Percentiles rank a stretch among this genome's conserved stretches.
These are phyloP conservation scores for Gymnopilus junonius DNA, from an alignment of 768 basidiomycete genomes.

Conservation along the genomic window DNA sequence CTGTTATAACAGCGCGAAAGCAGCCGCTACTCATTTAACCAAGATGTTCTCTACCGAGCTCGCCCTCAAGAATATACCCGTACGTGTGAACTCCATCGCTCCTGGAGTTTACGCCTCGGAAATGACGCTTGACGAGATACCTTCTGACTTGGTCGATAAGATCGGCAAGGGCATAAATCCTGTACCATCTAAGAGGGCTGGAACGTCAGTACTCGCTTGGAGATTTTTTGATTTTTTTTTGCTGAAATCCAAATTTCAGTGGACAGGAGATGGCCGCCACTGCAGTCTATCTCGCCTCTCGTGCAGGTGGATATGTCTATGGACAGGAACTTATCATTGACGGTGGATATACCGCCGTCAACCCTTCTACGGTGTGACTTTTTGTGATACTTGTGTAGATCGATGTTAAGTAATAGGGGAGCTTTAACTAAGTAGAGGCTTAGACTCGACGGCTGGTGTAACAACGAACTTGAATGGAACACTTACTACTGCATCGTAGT, in stretches of 20 bases:
- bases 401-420: too few species aligned
- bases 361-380: slow-evolving; percentile 51
- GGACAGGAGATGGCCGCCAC: slow-evolving; percentile 79
- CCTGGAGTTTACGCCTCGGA: slow-evolving; percentile 80
- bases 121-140: slow-evolving; percentile 65
- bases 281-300: slow-evolving; percentile 74
- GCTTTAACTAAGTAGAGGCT: too few species aligned
- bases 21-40: slow-evolving; percentile 77
- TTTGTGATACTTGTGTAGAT: too few species aligned
- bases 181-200: slow-evolving; percentile 64
- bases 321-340: slow-evolving; percentile 82
- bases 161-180: slow-evolving; percentile 64
- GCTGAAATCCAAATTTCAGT: slow-evolving; percentile 37
- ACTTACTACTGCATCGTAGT: too few species aligned
- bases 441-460: too few species aligned
- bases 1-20: slow-evolving; percentile 81
- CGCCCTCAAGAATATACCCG: slow-evolving; percentile 65
- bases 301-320: slow-evolving; percentile 73
- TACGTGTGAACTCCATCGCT: slow-evolving; percentile 76
- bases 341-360: slow-evolving; percentile 75
- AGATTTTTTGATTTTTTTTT: neutral
- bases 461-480: too few species aligned
- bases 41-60: slow-evolving; percentile 79
- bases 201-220: slow-evolving; percentile 55
- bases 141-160: slow-evolving; percentile 49